These are phyloP conservation scores for Leptomonas pyrrhocoris DNA, from an alignment of 208 protist genomes.

Conservation along the genomic window DNA sequence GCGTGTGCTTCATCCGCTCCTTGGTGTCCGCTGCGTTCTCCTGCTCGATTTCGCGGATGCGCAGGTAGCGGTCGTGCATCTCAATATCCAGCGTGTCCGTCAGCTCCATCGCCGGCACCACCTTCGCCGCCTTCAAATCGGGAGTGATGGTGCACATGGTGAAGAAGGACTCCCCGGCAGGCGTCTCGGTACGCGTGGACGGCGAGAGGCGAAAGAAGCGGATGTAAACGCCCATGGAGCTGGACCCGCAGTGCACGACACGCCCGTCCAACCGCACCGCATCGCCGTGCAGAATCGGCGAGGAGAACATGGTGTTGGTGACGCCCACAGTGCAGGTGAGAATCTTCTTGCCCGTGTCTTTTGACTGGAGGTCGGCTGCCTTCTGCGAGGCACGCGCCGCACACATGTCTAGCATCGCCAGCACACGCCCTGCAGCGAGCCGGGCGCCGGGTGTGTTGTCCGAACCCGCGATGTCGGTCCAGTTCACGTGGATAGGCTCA, in stretches of 20 bases:
- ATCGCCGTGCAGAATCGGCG: constrained; percentile 87
- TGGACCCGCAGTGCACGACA: constrained; percentile 79
- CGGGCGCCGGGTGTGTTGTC: constrained; percentile 51
- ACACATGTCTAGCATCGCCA: constrained; percentile 89
- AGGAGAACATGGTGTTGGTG: constrained; percentile 79
- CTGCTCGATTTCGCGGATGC: constrained; percentile 50
- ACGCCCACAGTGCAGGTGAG: constrained; percentile 84
- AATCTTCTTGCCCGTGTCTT: constrained; percentile 29
- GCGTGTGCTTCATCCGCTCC: constrained; percentile 17
- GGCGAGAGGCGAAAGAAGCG: constrained; percentile 74
- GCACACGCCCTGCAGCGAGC: constrained; percentile 77
- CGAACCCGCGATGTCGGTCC: constrained; percentile 79
- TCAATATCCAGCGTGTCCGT: constrained; percentile 69
- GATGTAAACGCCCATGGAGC: constrained; percentile 86
- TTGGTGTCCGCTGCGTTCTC: constrained; percentile 33
- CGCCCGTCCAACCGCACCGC: constrained; percentile 77
- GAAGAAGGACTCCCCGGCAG: constrained; percentile 84
- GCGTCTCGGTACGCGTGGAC: constrained; percentile 59
- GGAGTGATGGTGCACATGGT: constrained; percentile 89
- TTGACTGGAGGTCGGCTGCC: constrained; percentile 31
- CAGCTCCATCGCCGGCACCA: constrained; percentile 80
- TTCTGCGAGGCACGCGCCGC: constrained; percentile 67
- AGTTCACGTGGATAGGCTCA: constrained; percentile 52
- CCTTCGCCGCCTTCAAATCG: constrained; percentile 75
- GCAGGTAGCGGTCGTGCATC: constrained; percentile 62